Conservation (phyloP, 2,329 filamentous ascomycete species). For the Diaporthe vexans region DNA sequence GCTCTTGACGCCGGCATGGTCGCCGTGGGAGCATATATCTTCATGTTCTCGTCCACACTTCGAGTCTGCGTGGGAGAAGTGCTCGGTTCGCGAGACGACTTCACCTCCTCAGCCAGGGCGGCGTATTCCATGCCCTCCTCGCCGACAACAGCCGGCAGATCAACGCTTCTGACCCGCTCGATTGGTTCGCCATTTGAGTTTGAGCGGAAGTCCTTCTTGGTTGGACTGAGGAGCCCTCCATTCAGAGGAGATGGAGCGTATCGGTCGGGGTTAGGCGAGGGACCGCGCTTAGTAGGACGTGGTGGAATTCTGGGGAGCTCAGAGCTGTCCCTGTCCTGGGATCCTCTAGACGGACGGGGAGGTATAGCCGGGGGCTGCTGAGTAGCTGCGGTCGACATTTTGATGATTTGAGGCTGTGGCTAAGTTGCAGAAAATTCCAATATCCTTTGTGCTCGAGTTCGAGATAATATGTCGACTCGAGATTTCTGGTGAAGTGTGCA, state of each 20-base stretch:
- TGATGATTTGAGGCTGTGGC: constrained; percentile 36
- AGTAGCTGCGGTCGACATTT: constrained; percentile 63
- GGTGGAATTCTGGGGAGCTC: constrained; percentile 80
- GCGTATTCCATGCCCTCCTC: constrained; percentile 93
- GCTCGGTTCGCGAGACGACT: constrained; percentile 56
- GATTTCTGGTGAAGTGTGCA: not conserved
- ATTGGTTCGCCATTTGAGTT: constrained; percentile 59
- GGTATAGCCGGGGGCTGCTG: constrained; percentile 68
- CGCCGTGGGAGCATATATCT: constrained; percentile 90
- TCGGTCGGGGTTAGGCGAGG: constrained; percentile 82
- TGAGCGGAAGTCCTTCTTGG: constrained; percentile 55
- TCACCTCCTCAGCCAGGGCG: constrained; percentile 64
- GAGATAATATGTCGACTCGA: not conserved
- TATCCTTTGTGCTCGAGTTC: not conserved
- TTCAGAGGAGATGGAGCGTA: constrained; percentile 91
- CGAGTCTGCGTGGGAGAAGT: constrained; percentile 79
- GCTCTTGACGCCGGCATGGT: constrained; percentile 86
- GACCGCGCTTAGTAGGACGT: constrained; percentile 82
- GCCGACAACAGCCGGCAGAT: constrained; percentile 82
- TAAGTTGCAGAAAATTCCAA: not conserved
- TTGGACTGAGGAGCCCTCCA: constrained; percentile 65
- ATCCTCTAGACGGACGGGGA: constrained; percentile 66
- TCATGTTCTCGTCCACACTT: constrained; percentile 83
- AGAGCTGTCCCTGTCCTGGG: constrained; percentile 60
- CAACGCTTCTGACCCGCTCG: constrained; percentile 80